Evolutionary conservation across 139 green algal species (phyloP), one percentile per base, ranked within the genome.

Genomic region (Ulvella scutata): DNA sequence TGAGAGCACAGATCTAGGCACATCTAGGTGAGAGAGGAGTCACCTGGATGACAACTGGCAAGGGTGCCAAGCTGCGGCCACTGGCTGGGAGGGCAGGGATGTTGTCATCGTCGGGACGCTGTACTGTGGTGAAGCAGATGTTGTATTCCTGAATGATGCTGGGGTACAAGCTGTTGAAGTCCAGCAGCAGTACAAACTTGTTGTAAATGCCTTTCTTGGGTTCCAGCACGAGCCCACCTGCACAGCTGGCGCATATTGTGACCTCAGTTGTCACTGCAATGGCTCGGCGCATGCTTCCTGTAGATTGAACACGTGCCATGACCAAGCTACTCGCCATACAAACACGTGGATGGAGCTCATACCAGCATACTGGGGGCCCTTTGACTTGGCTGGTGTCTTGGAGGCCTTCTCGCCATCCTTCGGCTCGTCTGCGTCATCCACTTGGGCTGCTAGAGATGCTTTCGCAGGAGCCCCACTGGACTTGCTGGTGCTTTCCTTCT

Each of bases 131-230:
- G 88, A 98, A 99, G 85, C 94, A 99, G 78, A 99, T 98, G 88
- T 98, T 97, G 88, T 95, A 98, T 83, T 98, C 94, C 82, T 92
- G 81, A 79, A 99, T 99, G 88, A 99, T 99, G 61, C 90, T 97
- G 23, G 95, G 95, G 88, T 99, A 99, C 76, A 99, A 85, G 3
- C 82, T 93, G 86, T 99, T 98, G 91, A 99, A 99, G 83, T 99
- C 95, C 77, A 99, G 85, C 77, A 99, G 84, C 79, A 98, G 83
- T 31, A 99, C 91, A 75, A 89, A 92, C 61, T 92, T 91, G 84
- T 99, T 94, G 83, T 99, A 99, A 81, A 99, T 87, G 3, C 95
- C 95, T 78, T 93, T 95, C 81, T 98, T 98, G 37, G 95, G 95
- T 84, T 99, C 95, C 62, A 99, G 87, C 79, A 99, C 95, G 76